Evolutionary conservation across 495 filamentous ascomycete species (phyloP), one percentile per base, ranked within the genome.

Genomic region (Neurospora sp.): DNA sequence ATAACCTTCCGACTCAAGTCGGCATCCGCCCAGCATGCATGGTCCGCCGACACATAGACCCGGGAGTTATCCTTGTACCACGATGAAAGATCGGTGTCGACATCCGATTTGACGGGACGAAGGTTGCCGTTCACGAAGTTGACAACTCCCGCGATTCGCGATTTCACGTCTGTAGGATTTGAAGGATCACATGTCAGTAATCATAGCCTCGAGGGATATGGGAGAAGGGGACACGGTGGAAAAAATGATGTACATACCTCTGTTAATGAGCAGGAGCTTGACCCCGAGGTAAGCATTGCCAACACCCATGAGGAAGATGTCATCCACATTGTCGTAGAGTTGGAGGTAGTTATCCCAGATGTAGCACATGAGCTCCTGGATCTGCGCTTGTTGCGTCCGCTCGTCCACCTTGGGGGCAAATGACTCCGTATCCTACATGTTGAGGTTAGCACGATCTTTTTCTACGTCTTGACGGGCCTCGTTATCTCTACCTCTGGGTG

Each of bases 311-410:
- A 98, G 85, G 79, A 95, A 90, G 31, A 98, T 86, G 31, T 94
- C 87, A 1, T 90, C 88, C 5, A 74, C 79, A 8, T 46, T 46
- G 8, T 93, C 88, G 74, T 89, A 87, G 5, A 92, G 90, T 86
- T 97, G 92, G 41, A 99, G 92, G 76, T 97, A 97, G 78, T 99
- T 99, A 76, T 98, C 95, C 96, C 96, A 99, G 40, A 99, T 80
- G 77, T 97, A 98, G 71, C 88, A 89, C 20, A 93, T 91, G 9
- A 98, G 82, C 75, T 96, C 92, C 72, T 91, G 88, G 0, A 90
- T 90, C 54, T 90, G 88, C 1, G 85, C 83, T 71, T 89, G 82
- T 9, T 85, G 66, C 1, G 78, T 75, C 39, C 80, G 74, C 74
- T 83, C 82, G 38, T 82, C 77, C 3, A 76, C 42, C 14, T 75